phyloP scores from a whole-genome alignment of 2,329 filamentous ascomycete species.

The Leptosphaerulina australis region DNA sequence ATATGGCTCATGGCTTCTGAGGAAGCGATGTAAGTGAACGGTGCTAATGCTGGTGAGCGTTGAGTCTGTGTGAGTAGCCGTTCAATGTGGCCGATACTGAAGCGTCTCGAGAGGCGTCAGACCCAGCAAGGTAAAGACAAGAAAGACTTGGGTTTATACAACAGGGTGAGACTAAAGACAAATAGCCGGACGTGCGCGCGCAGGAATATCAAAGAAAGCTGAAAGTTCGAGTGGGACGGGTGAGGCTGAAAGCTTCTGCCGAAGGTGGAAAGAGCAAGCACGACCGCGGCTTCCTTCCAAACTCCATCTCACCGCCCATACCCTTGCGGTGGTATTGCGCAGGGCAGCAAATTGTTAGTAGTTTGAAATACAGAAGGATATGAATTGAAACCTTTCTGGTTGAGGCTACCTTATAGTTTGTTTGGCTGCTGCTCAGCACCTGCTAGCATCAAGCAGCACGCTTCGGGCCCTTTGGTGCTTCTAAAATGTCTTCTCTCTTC shows the following conservation, averaged over 20 bases:
- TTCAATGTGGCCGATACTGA: background rate
- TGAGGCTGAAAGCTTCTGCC: background rate
- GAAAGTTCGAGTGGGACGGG: background rate
- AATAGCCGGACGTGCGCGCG: no score
- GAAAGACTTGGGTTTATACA: background rate
- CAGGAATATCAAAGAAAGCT: no score
- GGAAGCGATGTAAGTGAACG: background rate
- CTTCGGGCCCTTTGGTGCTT: slow-evolving; percentile 47
- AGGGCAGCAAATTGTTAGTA: background rate
- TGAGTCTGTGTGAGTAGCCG: background rate
- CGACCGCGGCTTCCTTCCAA: slow-evolving; percentile 19
- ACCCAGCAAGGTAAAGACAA: background rate
- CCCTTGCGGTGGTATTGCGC: background rate
- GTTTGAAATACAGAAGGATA: background rate
- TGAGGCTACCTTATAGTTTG: slow-evolving; percentile 14
- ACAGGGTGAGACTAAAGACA: no score
- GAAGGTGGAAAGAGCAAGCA: slow-evolving; percentile 15
- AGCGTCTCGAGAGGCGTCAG: no score
- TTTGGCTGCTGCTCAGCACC: background rate
- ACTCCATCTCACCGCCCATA: background rate
- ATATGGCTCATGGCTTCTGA: slow-evolving; percentile 13
- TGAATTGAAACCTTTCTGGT: slow-evolving; percentile 22
- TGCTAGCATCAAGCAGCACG: slow-evolving; percentile 29
- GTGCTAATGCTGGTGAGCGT: background rate
- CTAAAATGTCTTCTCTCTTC: slow-evolving; percentile 47